phyloP scores from a whole-genome alignment of 257 asterid species.

The Solanum gandarillasii region DNA sequence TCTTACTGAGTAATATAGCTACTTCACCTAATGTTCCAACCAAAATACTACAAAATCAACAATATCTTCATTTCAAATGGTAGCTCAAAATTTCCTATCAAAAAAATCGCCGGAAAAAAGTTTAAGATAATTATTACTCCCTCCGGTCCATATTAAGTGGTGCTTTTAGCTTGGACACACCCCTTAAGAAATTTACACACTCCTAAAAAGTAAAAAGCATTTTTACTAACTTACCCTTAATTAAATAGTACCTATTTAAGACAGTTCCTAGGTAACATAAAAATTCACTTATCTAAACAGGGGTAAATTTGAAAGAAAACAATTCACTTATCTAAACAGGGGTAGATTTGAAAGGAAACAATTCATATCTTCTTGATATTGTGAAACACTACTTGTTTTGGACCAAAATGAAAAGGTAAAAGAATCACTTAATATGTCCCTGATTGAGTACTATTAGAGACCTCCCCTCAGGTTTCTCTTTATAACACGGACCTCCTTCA shows the following conservation, averaged over 20 bases:
- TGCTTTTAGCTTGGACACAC: neutral
- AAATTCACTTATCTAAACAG: neutral
- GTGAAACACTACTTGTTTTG: neutral
- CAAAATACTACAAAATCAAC: neutral
- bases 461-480: neutral
- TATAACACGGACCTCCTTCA: neutral
- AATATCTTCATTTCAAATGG: neutral
- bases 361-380: neutral
- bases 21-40: neutral
- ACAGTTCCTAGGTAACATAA: neutral
- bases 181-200: neutral
- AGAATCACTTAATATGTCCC: neutral
- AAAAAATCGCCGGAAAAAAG: neutral
- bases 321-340: neutral
- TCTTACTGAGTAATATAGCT: neutral
- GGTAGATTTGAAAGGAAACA: neutral
- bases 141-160: neutral
- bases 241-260: neutral
- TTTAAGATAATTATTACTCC: neutral
- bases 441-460: neutral
- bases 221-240: neutral
- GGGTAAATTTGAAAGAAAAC: neutral
- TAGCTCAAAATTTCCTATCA: neutral
- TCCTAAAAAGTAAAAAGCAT: neutral
- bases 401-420: neutral